These are phyloP conservation scores for Boletus sp. DNA, from an alignment of 1,284 basidiomycete genomes.

Conservation along the genomic window DNA sequence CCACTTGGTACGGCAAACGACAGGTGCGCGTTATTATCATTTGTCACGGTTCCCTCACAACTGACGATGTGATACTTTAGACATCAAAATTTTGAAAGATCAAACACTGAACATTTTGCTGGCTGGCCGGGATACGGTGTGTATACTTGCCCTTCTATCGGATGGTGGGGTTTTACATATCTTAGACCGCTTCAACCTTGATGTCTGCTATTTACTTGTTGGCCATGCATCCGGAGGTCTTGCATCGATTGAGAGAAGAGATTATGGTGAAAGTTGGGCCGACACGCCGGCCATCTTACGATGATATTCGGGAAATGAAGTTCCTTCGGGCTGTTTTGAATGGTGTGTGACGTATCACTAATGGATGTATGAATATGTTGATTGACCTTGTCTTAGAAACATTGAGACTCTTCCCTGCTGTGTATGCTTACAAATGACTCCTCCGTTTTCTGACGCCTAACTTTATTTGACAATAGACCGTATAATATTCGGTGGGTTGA, in stretches of 20 bases:
- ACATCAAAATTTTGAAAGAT: constrained; percentile 35
- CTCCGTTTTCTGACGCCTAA: background rate
- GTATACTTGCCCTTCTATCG: constrained; percentile 3
- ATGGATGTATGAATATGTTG: background rate
- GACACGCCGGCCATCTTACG: constrained; percentile 44
- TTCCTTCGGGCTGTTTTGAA: constrained; percentile 59
- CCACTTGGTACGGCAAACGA: constrained; percentile 47
- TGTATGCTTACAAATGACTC: constrained; percentile 37
- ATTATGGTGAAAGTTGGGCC: constrained; percentile 48
- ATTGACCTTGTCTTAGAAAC: constrained; percentile 41
- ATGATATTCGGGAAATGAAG: constrained; percentile 54
- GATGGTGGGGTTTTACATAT: constrained; percentile 17
- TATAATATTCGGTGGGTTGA: constrained; percentile 42
- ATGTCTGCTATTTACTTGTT: constrained; percentile 55
- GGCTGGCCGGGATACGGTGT: constrained; percentile 44
- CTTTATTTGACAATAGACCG: constrained; percentile 35
- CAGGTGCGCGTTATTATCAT: constrained; percentile 33
- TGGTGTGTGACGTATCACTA: constrained; percentile 34
- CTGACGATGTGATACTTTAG: constrained; percentile 32
- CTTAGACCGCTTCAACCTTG: constrained; percentile 48
- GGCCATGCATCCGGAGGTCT: constrained; percentile 45
- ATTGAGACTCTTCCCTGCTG: constrained; percentile 56
- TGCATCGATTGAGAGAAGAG: constrained; percentile 49
- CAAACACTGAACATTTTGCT: constrained; percentile 41
- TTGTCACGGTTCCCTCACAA: constrained; percentile 31